Conservation (phyloP, 2,329 filamentous ascomycete genomes). For the Graphilbum fragrans region DNA sequence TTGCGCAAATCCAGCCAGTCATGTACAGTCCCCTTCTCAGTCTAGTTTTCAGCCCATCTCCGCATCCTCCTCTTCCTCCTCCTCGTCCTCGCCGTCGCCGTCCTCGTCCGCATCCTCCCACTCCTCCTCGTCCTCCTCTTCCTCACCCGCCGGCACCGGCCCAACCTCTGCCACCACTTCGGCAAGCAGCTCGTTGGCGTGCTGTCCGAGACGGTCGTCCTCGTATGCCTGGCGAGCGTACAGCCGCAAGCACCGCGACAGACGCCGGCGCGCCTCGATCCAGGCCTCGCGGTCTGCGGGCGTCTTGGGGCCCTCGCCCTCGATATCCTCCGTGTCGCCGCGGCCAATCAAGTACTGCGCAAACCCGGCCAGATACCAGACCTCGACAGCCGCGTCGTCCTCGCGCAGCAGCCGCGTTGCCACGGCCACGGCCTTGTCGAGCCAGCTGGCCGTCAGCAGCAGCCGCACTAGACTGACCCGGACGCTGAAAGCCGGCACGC, state of each 20-base stretch:
- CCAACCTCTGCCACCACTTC: slow-evolving; percentile 54
- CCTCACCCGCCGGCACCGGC: slow-evolving; percentile 36
- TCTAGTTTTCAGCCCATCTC: slow-evolving; percentile 1
- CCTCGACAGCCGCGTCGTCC: slow-evolving; percentile 89
- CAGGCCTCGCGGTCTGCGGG: slow-evolving; percentile 35
- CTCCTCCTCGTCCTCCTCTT: slow-evolving; percentile 37
- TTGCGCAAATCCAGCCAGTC: too few species aligned
- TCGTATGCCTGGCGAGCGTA: slow-evolving; percentile 74
- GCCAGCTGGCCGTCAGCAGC: slow-evolving; percentile 81
- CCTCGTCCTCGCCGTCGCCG: slow-evolving; percentile 35
- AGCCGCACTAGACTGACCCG: slow-evolving; percentile 74
- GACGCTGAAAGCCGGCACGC: slow-evolving; percentile 74
- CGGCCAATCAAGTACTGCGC: slow-evolving; percentile 70
- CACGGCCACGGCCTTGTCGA: slow-evolving; percentile 73
- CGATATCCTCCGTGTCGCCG: slow-evolving; percentile 38
- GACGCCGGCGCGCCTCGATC: slow-evolving; percentile 69
- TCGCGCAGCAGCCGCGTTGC: slow-evolving; percentile 74
- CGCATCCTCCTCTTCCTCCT: slow-evolving; percentile 42
- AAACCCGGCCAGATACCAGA: slow-evolving; percentile 96
- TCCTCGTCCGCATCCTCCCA: slow-evolving; percentile 37
- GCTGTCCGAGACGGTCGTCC: slow-evolving; percentile 64
- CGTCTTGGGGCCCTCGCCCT: slow-evolving; percentile 8
- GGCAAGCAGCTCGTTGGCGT: slow-evolving; percentile 58
- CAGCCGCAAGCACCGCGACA: slow-evolving; percentile 69
- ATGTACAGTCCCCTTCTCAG: too few species aligned